Conservation (phyloP, 305 asterid species). For the Fraxinus floribunda region DNA sequence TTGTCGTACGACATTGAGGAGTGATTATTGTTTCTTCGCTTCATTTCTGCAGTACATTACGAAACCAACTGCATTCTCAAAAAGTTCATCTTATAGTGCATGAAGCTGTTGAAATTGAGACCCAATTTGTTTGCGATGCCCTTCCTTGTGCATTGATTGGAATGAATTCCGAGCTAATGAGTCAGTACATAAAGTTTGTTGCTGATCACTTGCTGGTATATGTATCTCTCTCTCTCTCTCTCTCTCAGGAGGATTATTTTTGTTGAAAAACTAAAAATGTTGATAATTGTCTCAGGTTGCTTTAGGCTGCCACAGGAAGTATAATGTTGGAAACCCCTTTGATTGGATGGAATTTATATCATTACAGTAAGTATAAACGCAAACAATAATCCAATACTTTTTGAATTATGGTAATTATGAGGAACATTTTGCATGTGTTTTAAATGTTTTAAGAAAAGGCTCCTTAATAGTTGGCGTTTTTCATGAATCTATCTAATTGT, state of each 20-base stretch:
- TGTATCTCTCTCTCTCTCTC: conserved; percentile 20
- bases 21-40: neutral
- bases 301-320: conserved; percentile 52
- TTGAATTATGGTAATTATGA: neutral
- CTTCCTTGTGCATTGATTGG: conserved; percentile 80
- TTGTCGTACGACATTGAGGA: neutral
- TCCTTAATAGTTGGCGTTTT: neutral
- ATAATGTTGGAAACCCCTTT: conserved; percentile 66
- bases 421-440: neutral
- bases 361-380: conserved; percentile 52
- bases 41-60: conserved; percentile 43
- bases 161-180: conserved; percentile 63
- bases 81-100: conserved; percentile 61
- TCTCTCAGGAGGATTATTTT: neutral
- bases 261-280: neutral
- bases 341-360: conserved; percentile 84
- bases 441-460: neutral
- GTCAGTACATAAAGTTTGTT: conserved; percentile 63
- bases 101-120: conserved; percentile 82
- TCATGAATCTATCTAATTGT: neutral
- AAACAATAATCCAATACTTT: neutral
- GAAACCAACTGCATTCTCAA: conserved; percentile 47
- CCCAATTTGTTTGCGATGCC: conserved; percentile 65
- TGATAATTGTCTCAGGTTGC: conserved; percentile 41
- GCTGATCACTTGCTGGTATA: conserved; percentile 68